Evolutionary conservation across 2,329 filamentous ascomycete species (phyloP), one percentile per base, ranked within the genome.

Genomic region (Penicillium occitanis): DNA sequence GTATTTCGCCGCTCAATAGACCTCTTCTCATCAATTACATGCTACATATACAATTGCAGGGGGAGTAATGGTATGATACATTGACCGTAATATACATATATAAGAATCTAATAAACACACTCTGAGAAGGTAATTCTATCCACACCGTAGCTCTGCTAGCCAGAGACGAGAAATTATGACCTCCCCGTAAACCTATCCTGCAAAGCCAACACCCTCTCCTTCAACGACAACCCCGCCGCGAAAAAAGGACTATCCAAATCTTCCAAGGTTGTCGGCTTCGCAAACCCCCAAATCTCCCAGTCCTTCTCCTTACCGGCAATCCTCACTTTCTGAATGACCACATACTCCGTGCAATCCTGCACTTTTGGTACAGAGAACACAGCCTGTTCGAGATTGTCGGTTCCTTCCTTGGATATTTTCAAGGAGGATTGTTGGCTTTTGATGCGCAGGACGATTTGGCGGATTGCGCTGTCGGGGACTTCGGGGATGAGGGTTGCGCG

Each of bases 211-310:
- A 80, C 63, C 40, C 78, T 74, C 33, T 81, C 79, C 48, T 73
- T 64, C 17, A 78, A 50, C 10, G 75, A 71, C 65, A 80, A 50
- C 1, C 76, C 76, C 3, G 71, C 66, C 17, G 72, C 72, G 70
- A 80, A 81, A 66, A 72, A 70, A 1, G 78, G 77, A 65, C 65
- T 76, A 33, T 73, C 70, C 19, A 83, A 67, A 64, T 78, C 75
- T 14, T 78, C 71, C 59, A 81, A 57, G 19, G 74, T 79, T 7
- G 78, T 82, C 67, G 82, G 79, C 33, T 77, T 76, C 55, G 78
- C 71, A 65, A 78, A 78, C 3, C 84, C 84, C 84, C 83, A 85
- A 61, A 85, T 72, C 68, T 78, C 80, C 84, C 84, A 86, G 17
- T 76, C 72, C 13, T 75, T 74, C 48, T 80, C 74, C 67, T 78